Evolutionary conservation across 2,329 filamentous ascomycete genomes (phyloP), one percentile per base, ranked within the genome.

Genomic region (Botrytis cinerea): DNA sequence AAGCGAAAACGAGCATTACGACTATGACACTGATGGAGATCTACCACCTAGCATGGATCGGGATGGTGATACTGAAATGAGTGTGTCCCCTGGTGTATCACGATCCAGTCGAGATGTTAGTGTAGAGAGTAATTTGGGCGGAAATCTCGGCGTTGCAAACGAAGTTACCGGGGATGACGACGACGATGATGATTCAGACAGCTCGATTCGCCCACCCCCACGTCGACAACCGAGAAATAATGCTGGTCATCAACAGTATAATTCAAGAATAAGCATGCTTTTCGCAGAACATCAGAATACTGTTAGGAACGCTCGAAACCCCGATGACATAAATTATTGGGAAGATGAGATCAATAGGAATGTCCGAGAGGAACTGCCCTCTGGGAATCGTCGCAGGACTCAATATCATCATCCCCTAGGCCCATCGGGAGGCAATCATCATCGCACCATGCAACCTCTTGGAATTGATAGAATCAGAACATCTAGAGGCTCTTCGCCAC

Each of bases 31-130:
- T 51, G 51, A 79, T 61, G 79, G 78, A 63, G 76, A 78, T 35
- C 75, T 77, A 46, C 78, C 75, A 14, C 28, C 66, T 40, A 72
- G 68, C 46, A 80, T 77, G 66, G 81, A 82, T 72, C 63, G 73
- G 16, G 81, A 82, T 72, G 81, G 81, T 22, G 81, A 82, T 68
- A 80, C 81, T 46, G 80, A 82, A 68, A 82, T 82, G 81, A 80
- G 76, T 67, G 75, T 75, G 7, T 80, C 79, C 1, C 76, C 79
- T 18, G 64, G 69, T 67, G 64, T 68, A 60, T 75, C 75, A 38
- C 73, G 75, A 46, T 72, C 66, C 32, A 74, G 62, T 68, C 73
- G 70, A 60, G 64, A 70, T 64, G 59, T 57, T 12, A 75, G 74
- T 57, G 54, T 73, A 6, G 67, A 74, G 12, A 62, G 66, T 28